These are phyloP conservation scores for Syzygium malaccense DNA, from an alignment of 441 rosid genomes.

Conservation along the genomic window DNA sequence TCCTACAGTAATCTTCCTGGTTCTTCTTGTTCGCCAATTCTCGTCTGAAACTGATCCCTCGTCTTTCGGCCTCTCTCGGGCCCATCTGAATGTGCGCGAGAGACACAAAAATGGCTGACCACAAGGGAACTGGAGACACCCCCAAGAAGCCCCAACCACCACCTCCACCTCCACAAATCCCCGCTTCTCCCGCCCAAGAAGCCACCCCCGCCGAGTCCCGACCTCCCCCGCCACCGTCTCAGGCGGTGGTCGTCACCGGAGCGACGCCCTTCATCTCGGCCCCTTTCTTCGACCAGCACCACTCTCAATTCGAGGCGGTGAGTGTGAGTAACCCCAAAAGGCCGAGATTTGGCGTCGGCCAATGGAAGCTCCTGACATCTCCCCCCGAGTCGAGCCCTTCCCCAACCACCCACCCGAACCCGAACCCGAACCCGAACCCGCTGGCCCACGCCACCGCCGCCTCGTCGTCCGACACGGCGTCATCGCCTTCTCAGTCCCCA, in stretches of 20 bases:
- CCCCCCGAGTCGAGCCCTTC: constrained; percentile 44
- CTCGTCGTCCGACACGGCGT: constrained; percentile 76
- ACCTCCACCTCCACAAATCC: constrained; percentile 23
- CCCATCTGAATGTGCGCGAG: constrained; percentile 19
- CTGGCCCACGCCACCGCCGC: constrained; percentile 29
- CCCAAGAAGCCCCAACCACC: constrained; percentile 30
- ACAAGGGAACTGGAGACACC: constrained; percentile 39
- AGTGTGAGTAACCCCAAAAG: constrained; percentile 47
- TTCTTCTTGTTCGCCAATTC: background rate
- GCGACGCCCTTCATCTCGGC: constrained; percentile 40
- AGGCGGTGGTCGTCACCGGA: constrained; percentile 21
- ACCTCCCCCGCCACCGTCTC: constrained; percentile 36
- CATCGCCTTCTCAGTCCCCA: constrained; percentile 63
- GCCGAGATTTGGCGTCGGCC: constrained; percentile 49
- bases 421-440: constrained; percentile 16
- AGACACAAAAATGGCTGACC: constrained; percentile 50
- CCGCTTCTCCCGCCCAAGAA: constrained; percentile 56
- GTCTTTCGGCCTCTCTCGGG: constrained; percentile 22
- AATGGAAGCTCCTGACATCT: constrained; percentile 77
- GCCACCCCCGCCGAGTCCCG: constrained; percentile 27
- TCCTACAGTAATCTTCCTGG: constrained; percentile 18
- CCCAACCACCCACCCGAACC: constrained; percentile 30
- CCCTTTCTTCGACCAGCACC: constrained; percentile 46
- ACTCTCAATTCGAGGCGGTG: constrained; percentile 40
- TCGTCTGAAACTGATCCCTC: background rate